Base-by-base conservation (phyloP, 768 basidiomycete genomes). In the Tricholoma sp. region DNA sequence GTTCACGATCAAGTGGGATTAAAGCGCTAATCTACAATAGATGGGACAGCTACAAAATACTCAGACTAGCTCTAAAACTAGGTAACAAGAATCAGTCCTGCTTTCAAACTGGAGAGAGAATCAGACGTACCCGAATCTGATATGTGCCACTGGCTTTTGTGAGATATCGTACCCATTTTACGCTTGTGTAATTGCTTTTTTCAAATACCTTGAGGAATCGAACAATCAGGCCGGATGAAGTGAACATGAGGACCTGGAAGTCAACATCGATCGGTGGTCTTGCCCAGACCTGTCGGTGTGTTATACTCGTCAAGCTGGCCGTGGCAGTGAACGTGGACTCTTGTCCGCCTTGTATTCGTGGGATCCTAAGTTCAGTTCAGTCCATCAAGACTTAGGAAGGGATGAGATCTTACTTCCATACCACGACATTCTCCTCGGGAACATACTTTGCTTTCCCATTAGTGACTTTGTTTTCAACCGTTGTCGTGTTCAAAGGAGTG, bases 231-330 rank as follows among this genome's bases (percentile, higher is more conserved):
- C 97, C 97, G 10, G 96, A 98, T 10, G 97, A 82, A 0, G 97
- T 98, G 72, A 98, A 93, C 97, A 99, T 99, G 63, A 99, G 79
- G 57, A 99, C 97, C 75, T 95, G 94, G 74, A 99, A 99, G 71
- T 99, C 97, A 61, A 98, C 87, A 63, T 96, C 92, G 66, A 99
- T 98, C 6, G 97, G 97, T 16, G 97, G 97, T 55, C 97, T 79
- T 2, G 95, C 94, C 97, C 97, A 99, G 4, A 96, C 87, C 80
- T 98, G 94, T 32, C 94, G 86, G 58, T 85, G 82, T 0, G 97
- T 99, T 31, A 94, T 96, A 58, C 85, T 83, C 1, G 95, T 92
- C 59, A 98, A 76, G 32, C 82, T 80, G 5, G 94, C 96, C 8
- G 86, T 83, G 0, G 85, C 97, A 2, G 83, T 83, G 56, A 98